Percentiles rank a stretch among this genome's conserved stretches.
Evolutionary conservation across 208 protist genomes (phyloP).

Genomic region (Phytomonas francai): DNA sequence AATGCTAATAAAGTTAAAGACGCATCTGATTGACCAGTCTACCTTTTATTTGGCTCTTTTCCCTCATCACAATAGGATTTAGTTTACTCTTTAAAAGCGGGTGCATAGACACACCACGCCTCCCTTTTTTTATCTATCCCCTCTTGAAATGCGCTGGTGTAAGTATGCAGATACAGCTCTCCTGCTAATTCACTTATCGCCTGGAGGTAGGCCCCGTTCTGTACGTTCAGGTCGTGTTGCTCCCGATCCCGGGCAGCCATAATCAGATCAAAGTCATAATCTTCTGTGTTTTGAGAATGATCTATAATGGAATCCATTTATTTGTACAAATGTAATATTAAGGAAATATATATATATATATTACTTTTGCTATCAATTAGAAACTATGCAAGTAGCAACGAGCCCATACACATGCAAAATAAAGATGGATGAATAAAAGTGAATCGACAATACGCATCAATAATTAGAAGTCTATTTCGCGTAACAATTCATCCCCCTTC

Average conservation of each 20-base stretch:
- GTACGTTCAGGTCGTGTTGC: slow-evolving; percentile 26
- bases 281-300: background rate
- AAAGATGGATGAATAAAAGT: slow-evolving; percentile 13
- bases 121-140: slow-evolving; percentile 7
- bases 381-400: background rate
- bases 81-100: background rate
- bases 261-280: slow-evolving; percentile 41
- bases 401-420: slow-evolving; percentile 4
- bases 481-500: background rate
- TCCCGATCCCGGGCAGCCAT: slow-evolving; percentile 56
- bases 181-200: slow-evolving; percentile 63
- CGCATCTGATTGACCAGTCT: background rate
- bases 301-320: slow-evolving; percentile 9
- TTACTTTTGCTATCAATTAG: background rate
- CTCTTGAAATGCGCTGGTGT: slow-evolving; percentile 26
- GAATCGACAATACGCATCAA: slow-evolving; percentile 9
- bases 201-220: slow-evolving; percentile 60
- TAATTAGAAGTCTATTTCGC: background rate
- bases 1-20: background rate
- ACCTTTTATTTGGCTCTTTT: background rate
- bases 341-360: background rate
- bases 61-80: background rate
- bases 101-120: background rate
- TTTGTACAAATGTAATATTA: slow-evolving; percentile 3
- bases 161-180: slow-evolving; percentile 53